Conservation (phyloP, 495 filamentous ascomycete genomes). For the Rusavskia elegans region DNA sequence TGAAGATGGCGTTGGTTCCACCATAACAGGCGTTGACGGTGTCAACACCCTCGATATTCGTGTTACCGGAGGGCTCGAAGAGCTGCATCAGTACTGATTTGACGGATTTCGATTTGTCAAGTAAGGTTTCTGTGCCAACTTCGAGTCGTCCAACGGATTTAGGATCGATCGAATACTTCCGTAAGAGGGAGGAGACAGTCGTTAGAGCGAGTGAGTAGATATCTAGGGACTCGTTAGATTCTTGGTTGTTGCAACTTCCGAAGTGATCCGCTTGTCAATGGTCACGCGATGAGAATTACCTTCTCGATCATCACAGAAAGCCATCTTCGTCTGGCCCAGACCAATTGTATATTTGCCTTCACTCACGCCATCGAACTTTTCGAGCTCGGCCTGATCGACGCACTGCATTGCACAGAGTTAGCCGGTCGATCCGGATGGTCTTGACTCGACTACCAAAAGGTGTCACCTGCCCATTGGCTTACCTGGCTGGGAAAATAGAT, state of each 20-base stretch:
- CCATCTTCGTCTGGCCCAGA: conserved; percentile 98
- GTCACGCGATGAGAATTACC: conserved; percentile 32
- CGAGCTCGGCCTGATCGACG: conserved; percentile 87
- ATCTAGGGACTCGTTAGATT: conserved; percentile 35
- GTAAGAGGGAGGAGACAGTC: conserved; percentile 69
- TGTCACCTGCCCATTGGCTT: conserved; percentile 2
- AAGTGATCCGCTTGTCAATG: neutral
- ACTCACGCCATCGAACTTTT: conserved; percentile 95
- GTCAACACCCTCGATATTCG: conserved; percentile 92
- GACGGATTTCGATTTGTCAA: conserved; percentile 99
- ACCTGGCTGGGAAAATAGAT: conserved; percentile 97
- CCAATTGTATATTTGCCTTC: conserved; percentile 97
- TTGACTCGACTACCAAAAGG: too few relatives aligned
- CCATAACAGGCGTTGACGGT: conserved; percentile 97
- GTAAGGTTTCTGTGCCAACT: conserved; percentile 93
- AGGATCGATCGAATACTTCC: conserved; percentile 87
- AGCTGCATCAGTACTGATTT: conserved; percentile 99
- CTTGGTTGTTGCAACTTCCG: neutral
- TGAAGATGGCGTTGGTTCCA: conserved; percentile 95
- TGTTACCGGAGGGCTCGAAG: conserved; percentile 67
- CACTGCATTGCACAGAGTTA: conserved; percentile 39
- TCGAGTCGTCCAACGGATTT: conserved; percentile 84
- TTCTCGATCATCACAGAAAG: conserved; percentile 98
- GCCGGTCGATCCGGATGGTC: too few relatives aligned
- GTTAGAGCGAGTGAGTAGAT: conserved; percentile 97